Evolutionary conservation across 495 filamentous ascomycete genomes (phyloP).

Genomic region (Cairneyella variabilis): DNA sequence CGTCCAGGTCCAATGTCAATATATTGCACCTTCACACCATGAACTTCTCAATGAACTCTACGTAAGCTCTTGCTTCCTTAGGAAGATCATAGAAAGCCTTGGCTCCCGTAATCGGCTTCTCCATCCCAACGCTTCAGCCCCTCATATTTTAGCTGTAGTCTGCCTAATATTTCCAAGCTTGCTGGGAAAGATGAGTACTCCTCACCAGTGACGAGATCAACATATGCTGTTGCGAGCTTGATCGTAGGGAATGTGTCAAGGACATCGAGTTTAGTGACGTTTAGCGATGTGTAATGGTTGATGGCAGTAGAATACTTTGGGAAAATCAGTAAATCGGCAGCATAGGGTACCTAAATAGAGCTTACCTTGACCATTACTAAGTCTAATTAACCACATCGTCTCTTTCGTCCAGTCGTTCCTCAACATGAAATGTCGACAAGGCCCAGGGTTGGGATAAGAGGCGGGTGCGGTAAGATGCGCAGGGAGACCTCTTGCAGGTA

Average conservation of each 20-base stretch:
- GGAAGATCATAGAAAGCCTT: no score
- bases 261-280: constrained; percentile 86
- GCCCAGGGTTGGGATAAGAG: no score
- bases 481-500: no score
- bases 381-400: no score
- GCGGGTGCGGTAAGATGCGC: no score
- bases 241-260: constrained; percentile 59
- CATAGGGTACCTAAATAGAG: neutral
- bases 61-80: no score
- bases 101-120: constrained; percentile 57
- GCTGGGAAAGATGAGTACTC: constrained; percentile 62
- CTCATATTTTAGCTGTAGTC: constrained; percentile 62
- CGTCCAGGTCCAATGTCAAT: no score
- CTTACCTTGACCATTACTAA: no score
- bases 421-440: no score
- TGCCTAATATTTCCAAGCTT: constrained; percentile 53
- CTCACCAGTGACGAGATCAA: constrained; percentile 48
- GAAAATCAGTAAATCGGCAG: neutral
- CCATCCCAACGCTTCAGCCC: constrained; percentile 82
- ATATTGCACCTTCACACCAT: no score
- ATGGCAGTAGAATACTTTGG: constrained; percentile 63
- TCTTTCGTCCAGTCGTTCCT: no score
- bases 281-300: constrained; percentile 39
- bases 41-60: no score
- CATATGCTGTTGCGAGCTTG: constrained; percentile 74